Evolutionary conservation across 192 early-diverging fungal genomes (phyloP).

Genomic region (Backusella mclennaniae): DNA sequence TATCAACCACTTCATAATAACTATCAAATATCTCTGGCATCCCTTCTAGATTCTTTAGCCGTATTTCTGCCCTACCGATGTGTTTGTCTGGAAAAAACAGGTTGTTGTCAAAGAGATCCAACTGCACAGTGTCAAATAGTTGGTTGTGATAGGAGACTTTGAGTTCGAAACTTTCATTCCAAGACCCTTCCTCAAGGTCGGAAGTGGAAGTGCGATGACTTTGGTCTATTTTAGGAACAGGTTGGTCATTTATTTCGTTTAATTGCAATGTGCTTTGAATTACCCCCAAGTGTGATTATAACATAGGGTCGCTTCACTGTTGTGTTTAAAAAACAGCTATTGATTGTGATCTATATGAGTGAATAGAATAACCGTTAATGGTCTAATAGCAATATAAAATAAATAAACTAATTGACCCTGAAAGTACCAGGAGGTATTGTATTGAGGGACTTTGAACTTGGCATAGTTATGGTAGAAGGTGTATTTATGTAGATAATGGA

Average conservation of each 20-base stretch:
- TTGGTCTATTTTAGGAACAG: conserved; percentile 47
- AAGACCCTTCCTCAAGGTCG: conserved; percentile 54
- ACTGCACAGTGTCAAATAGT: conserved; percentile 70
- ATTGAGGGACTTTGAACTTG: neutral
- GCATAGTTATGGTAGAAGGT: neutral
- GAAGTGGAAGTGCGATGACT: conserved; percentile 64
- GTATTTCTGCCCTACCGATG: conserved; percentile 70
- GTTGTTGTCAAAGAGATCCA: conserved; percentile 67
- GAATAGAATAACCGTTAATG: neutral
- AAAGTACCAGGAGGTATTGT: neutral
- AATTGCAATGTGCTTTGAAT: neutral
- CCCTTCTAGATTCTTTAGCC: conserved; percentile 57
- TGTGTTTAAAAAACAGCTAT: neutral
- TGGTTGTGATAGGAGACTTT: conserved; percentile 69
- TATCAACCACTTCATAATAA: conserved; percentile 80
- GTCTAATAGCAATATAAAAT: neutral
- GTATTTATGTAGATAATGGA: neutral
- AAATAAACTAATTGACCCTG: neutral
- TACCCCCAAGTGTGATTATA: conserved; percentile 9
- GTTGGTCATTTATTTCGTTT: neutral
- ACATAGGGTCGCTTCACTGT: conserved; percentile 11
- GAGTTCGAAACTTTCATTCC: conserved; percentile 78
- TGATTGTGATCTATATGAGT: conserved; percentile 1
- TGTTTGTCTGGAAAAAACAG: conserved; percentile 62
- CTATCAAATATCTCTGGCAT: conserved; percentile 69